Evolutionary conservation across 2,329 filamentous ascomycete species (phyloP), one percentile per base, ranked within the genome.

Genomic region (Xylariaceae sp.): DNA sequence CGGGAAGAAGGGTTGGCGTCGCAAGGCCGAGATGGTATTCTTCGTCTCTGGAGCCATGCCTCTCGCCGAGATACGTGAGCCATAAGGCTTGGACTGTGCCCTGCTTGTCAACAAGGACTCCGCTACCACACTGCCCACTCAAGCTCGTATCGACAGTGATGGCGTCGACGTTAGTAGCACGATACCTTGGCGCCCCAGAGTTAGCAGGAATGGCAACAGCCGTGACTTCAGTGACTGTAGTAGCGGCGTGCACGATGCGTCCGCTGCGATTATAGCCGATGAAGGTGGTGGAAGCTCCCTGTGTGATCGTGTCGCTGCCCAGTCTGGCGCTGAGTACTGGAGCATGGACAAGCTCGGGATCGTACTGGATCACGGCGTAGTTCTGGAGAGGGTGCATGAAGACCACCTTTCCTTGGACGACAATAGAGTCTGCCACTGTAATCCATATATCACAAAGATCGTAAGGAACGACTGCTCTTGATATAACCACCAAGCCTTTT

Each of bases 251-350:
- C 3, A 97, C 91, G 31, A 96, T 88, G 28, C 91, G 82, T 47
- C 91, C 85, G 51, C 96, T 97, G 52, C 94, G 84, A 61, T 98
- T 98, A 71, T 95, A 94, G n/a, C 93, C 94, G 49, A 98, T 86
- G 66, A 98, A 98, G 52, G 95, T 90, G 0, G 90, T 96, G 43
- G 91, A 85, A 37, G 90, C 88, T 28, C 93, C 93, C 68, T 97
- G 93, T 38, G 89, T 90, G 61, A 97, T 89, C 54, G 83, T 81
- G 42, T 87, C 81, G 4, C 74, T 81, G 57, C 89, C 89, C 37
- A 98, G 76, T 55, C 81, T 87, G 4, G 94, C 93, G 50, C 87
- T 91, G 69, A 90, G 80, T 11, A 98, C 90, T 1, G 93, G 90
- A 2, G 91, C 93, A 57, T 95, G 81, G n/a, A 97, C 94, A 15